Evolutionary conservation across 306 rosid genomes (phyloP).

Genomic region (Psophocarpus tetragonolobus): DNA sequence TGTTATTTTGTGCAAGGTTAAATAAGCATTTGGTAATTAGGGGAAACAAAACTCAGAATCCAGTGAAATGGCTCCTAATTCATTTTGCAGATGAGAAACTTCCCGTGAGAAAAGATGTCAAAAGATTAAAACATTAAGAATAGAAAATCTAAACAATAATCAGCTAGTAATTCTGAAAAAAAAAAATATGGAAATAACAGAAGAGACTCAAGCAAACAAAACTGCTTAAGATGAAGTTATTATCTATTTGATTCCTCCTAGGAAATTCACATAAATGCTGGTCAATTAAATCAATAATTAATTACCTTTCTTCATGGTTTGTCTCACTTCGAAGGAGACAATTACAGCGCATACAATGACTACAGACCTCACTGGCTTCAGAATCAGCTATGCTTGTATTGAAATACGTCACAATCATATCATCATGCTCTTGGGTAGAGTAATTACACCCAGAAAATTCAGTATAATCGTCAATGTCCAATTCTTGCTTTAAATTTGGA

Average conservation of each 20-base stretch:
- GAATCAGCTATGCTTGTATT: conserved; percentile 64
- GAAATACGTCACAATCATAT: conserved; percentile 61
- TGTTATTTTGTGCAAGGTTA: background rate
- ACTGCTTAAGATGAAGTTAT: conserved; percentile 11
- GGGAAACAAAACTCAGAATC: conserved; percentile 12
- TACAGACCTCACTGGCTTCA: conserved; percentile 62
- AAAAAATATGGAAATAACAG: conserved; percentile 4
- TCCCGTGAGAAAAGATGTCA: background rate
- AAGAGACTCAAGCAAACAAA: conserved; percentile 13
- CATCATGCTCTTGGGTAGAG: conserved; percentile 40
- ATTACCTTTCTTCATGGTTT: conserved; percentile 61
- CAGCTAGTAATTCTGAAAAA: background rate
- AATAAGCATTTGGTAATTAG: background rate
- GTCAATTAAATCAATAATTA: conserved; percentile 15
- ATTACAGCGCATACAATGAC: conserved; percentile 53
- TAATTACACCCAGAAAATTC: conserved; percentile 31
- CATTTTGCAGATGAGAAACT: conserved; percentile 17
- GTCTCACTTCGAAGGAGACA: conserved; percentile 62
- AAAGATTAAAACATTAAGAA: background rate
- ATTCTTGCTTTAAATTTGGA: conserved; percentile 28
- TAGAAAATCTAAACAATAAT: background rate
- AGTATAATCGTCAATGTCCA: conserved; percentile 37
- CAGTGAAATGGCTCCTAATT: conserved; percentile 5
- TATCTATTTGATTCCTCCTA: conserved; percentile 13
- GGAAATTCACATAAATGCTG: conserved; percentile 24